Conservation (phyloP, 768 basidiomycete genomes). For the Termitomyces sp. region DNA sequence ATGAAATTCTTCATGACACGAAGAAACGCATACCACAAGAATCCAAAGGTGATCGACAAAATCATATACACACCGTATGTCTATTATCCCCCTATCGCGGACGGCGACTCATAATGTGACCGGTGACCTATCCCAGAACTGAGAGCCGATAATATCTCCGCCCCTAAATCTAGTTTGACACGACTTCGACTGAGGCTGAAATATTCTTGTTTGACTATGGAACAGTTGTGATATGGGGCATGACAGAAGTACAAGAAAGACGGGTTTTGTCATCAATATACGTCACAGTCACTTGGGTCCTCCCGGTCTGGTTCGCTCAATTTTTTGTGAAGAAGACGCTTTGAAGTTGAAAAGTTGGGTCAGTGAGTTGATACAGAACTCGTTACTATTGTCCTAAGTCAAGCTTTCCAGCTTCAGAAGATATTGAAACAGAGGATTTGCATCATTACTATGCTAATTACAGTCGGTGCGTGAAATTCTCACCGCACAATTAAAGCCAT, state of each 20-base stretch:
- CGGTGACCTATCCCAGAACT: constrained; percentile 74
- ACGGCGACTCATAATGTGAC: constrained; percentile 33
- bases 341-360: constrained; percentile 87
- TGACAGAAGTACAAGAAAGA: constrained; percentile 90
- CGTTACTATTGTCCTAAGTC: constrained; percentile 1
- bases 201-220: constrained; percentile 94
- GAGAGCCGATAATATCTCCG: constrained; percentile 29
- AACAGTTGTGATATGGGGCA: constrained; percentile 96
- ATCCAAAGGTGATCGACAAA: constrained; percentile 84
- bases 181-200: constrained; percentile 68
- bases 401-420: constrained; percentile 55
- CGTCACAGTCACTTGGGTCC: constrained; percentile 33
- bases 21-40: constrained; percentile 75
- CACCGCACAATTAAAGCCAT: background rate
- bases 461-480: constrained; percentile 58
- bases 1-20: constrained; percentile 88
- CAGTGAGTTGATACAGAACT: constrained; percentile 14
- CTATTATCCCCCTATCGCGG: constrained; percentile 50
- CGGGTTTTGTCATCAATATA: constrained; percentile 88
- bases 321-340: constrained; percentile 65
- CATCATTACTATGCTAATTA: constrained; percentile 98
- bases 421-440: constrained; percentile 93
- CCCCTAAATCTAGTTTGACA: constrained; percentile 50
- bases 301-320: constrained; percentile 4
- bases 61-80: constrained; percentile 91